Base-by-base conservation (phyloP, 225 moss, liverwort and hornwort genomes). In the Anthoceros angustus region DNA sequence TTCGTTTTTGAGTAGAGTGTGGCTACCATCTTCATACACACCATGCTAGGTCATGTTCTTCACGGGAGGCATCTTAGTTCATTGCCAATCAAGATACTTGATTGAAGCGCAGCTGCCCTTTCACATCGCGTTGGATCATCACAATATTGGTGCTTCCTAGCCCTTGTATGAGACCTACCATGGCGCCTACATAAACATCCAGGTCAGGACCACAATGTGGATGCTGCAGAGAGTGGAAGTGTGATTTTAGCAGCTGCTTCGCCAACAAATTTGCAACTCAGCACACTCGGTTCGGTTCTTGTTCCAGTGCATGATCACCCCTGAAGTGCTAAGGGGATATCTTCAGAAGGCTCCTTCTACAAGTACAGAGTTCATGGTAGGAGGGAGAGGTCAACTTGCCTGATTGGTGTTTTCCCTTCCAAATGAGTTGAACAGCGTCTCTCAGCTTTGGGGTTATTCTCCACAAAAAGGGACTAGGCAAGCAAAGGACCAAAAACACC, bases 131-230 rank as follows among this genome's bases (percentile, higher is more conserved):
- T n/a, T n/a, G n/a, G n/a, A n/a, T n/a, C n/a, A n/a, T 39, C 82
- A 84, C 15, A 86, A 79, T 65, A 86, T 80, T 74, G 85, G 81
- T 26, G 71, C 75, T 39, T 65, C 75, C 41, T 79, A 79, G 41
- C 76, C 74, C 60, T 79, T 98, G 41, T 89, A 77, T 70, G 98
- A 98, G 74, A 92, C 98, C 42, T 98, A 92, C 68, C 98, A 98
- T 74, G 98, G 98, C n/a, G 87, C 86, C 5, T 92, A 89, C 71
- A 86, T 92, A 39, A 92, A 98, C 69, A 98, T 98, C 63, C 92
- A 98, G 89, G 98, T 98, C 69, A 15, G 43, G 5, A 63, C 38
- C 42, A 8, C 7, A 9, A 23, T 26, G 25, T n/a, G 9, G 46
- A 16, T 23, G 4, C 15, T 50, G 49, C 32, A 12, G 48, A 60